Evolutionary conservation across 139 green algal species (phyloP).

Genomic region (Zygnema cylindricum): DNA sequence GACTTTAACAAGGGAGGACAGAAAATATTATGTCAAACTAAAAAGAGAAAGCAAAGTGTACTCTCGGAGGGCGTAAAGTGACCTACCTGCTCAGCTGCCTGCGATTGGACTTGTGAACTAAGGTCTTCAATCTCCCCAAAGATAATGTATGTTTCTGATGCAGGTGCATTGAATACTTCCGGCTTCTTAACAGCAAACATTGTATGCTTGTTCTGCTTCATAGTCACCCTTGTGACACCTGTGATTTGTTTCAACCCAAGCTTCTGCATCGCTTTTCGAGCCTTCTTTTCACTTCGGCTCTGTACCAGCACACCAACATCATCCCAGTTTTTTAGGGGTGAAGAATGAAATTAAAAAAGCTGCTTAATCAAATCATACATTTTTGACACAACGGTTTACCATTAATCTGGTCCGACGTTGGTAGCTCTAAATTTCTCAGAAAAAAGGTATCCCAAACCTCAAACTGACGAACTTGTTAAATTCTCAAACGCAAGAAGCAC

Average conservation of each 20-base stretch:
- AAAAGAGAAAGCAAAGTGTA: too few species aligned
- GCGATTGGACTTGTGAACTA: slow-evolving; percentile 78
- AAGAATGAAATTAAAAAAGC: not conserved
- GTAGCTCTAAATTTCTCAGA: too few species aligned
- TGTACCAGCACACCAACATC: slow-evolving; percentile 67
- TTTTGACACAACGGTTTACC: not conserved
- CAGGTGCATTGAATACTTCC: slow-evolving; percentile 97
- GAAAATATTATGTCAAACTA: too few species aligned
- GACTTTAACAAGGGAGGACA: too few species aligned
- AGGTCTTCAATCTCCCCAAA: slow-evolving; percentile 99
- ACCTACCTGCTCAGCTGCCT: slow-evolving; percentile 76
- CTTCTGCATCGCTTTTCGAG: slow-evolving; percentile 97
- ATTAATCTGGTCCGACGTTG: not conserved
- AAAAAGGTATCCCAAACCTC: too few species aligned
- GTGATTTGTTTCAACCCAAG: slow-evolving; percentile 97
- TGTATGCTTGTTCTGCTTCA: slow-evolving; percentile 83
- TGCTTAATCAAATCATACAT: not conserved
- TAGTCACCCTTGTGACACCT: slow-evolving; percentile 90
- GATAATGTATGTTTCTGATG: slow-evolving; percentile 97
- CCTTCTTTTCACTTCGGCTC: slow-evolving; percentile 97
- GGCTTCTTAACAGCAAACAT: slow-evolving; percentile 97
- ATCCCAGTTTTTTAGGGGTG: not conserved
- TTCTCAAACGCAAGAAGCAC: too few species aligned
- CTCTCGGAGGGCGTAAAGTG: not conserved
- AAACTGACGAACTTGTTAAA: too few species aligned